phyloP scores from a whole-genome alignment of 2,329 filamentous ascomycete genomes.

The Sporothrix protearum region DNA sequence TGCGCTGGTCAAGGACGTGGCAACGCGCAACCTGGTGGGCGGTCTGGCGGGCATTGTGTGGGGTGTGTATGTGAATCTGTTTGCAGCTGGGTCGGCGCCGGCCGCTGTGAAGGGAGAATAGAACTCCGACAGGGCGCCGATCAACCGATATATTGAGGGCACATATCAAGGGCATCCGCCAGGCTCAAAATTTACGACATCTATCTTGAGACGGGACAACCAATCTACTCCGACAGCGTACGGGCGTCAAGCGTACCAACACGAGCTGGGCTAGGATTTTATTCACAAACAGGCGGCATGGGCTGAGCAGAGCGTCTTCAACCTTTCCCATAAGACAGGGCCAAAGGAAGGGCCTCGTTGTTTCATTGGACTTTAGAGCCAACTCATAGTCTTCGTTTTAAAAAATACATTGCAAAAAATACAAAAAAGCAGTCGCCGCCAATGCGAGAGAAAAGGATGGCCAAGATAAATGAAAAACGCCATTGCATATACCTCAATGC shows the following conservation, averaged over 20 bases:
- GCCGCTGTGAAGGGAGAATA: not conserved
- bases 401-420: too few relatives aligned
- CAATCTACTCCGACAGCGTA: not conserved
- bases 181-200: too few relatives aligned
- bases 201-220: too few relatives aligned
- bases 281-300: not conserved
- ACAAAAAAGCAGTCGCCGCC: not conserved
- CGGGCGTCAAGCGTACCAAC: not conserved
- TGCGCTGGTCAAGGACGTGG: constrained; percentile 59
- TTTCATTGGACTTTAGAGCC: not conserved
- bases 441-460: not conserved
- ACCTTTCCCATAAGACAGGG: not conserved
- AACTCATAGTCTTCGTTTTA: not conserved
- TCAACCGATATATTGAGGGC: not conserved
- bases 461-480: not conserved
- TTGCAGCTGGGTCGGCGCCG: not conserved
- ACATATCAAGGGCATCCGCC: not conserved
- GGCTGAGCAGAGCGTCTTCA: not conserved
- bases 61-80: constrained; percentile 58
- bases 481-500: not conserved
- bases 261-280: not conserved
- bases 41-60: constrained; percentile 65
- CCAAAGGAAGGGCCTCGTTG: not conserved
- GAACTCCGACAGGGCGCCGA: too few relatives aligned
- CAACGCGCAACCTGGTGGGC: constrained; percentile 63